Base-by-base conservation (phyloP, 176 grass and related monocot genomes). In the Leersia perrieri region DNA sequence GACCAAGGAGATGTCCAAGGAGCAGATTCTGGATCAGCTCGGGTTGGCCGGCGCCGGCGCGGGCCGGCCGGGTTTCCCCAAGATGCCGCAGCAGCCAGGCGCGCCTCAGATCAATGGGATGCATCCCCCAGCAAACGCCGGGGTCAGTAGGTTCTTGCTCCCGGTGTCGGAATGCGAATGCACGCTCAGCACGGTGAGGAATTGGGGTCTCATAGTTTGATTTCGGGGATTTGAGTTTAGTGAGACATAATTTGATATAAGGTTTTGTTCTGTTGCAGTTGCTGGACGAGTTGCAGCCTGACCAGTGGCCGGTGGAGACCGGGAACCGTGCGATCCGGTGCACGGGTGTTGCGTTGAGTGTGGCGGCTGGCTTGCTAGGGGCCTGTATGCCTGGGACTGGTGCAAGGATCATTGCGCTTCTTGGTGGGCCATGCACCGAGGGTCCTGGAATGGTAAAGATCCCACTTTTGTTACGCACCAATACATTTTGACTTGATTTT, bases 21-120 rank as follows among this genome's bases (percentile, higher is more conserved):
- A 99, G 32, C 96, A 95, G 75, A 95, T 99, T 86, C 88, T 99
- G 72, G 90, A 99, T 86, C 96, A 99, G 87, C 82, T 99, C 23
- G 96, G 96, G 11, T 79, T 99, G 57, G 88, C 93, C 0, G 84
- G 72, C 0, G 88, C 93, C 0, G 84, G 72, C 0, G 27, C 88
- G 0, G 87, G 92, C 7, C 82, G 83, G 5, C 81, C 92, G 15
- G 92, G 90, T 9, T 89, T 86, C 83, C 87, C 92, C 7, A 94
- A 92, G 72, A 82, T 86, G 33, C 73, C 78, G 7, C 84, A 86
- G 39, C 92, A 91, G 58, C 60, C 60, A 3, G 80, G 72, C 0
- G 76, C 13, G 18, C 67, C 69, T 3, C 89, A 91, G 67, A 73
- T 80, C 49, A 99, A 93, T 32, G 96, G 86, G 13, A 82, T 90